Percentiles rank a stretch among this genome's conserved stretches.
Evolutionary conservation across 441 rosid species (phyloP).

Genomic region (Erodium moschatum): DNA sequence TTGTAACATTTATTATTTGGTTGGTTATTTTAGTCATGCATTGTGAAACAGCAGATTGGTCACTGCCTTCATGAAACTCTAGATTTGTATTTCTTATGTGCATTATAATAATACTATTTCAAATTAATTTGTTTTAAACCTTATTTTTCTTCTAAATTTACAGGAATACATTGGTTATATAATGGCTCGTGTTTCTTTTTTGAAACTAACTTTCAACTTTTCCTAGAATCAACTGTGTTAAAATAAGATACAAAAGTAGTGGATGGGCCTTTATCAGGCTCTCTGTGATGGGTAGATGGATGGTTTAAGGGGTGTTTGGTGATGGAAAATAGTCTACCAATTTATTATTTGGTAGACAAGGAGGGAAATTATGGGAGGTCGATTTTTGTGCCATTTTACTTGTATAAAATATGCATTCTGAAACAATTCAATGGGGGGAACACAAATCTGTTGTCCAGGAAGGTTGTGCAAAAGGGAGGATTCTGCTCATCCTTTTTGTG

Average conservation of each 20-base stretch:
- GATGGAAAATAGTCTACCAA: background rate
- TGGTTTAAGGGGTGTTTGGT: background rate
- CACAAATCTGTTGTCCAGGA: slow-evolving; percentile 1
- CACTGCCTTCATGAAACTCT: slow-evolving; percentile 3
- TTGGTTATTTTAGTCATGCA: background rate
- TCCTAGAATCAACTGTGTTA: background rate
- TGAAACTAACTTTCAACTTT: background rate
- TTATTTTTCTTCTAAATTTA: background rate
- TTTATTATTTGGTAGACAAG: background rate
- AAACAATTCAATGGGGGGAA: background rate
- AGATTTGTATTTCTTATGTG: background rate
- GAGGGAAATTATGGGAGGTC: background rate
- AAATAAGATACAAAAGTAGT: background rate
- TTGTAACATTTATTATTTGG: slow-evolving; percentile 17
- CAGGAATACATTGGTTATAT: background rate
- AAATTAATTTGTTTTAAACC: background rate
- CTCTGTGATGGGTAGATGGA: background rate
- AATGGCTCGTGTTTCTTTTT: background rate
- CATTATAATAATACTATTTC: background rate
- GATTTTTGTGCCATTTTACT: background rate
- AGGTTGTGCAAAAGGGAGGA: background rate
- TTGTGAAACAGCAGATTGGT: background rate
- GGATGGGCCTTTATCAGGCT: background rate
- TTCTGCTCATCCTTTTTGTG: background rate
- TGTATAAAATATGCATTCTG: background rate